Evolutionary conservation across 2,329 filamentous ascomycete species (phyloP), one percentile per base, ranked within the genome.

Genomic region (Exophiala spinifera): DNA sequence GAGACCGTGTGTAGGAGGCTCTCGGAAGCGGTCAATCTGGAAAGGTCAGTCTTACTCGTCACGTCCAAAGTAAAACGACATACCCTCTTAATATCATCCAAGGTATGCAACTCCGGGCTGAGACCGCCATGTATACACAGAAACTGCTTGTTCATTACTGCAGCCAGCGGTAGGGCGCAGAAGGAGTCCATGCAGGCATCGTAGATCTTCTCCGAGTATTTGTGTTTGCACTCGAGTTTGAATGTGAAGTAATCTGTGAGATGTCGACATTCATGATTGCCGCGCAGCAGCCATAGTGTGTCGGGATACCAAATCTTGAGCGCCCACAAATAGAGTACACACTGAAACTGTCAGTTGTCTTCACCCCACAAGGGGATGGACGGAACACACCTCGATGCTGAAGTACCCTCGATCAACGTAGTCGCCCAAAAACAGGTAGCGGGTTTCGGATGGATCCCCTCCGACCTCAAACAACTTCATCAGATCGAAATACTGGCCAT

Each of bases 81-180:
- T 75, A 94, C 89, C 69, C 79, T 88, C 79, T 92, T 91, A 64
- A 99, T 76, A 67, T 99, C 94, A 64, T 99, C 94, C 50, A 99
- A 79, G 3, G 92, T 96, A 72, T 97, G 92, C 59, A 99, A 77
- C 74, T 99, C 94, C 5, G 94, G 94, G 71, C 91, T 96, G 64
- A 99, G 78, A 60, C 94, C 94, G 67, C 94, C 94, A 71, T 99
- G 94, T 65, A 99, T 97, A 72, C 94, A 99, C 64, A 99, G 78
- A 74, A 99, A 99, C 73, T 99, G 94, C 80, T 99, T 99, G 83
- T 99, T 99, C 94, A 99, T 99, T 64, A 99, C 86, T 23, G 94
- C 94, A 53, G 94, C 94, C 65, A 99, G 79, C 25, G 94, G 94
- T 61, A 99, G 78, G 61, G 87, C 82, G 76, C 94, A 99, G 80